Conservation (phyloP, 2,329 filamentous ascomycete genomes). For the Plenodomus biglobosus region DNA sequence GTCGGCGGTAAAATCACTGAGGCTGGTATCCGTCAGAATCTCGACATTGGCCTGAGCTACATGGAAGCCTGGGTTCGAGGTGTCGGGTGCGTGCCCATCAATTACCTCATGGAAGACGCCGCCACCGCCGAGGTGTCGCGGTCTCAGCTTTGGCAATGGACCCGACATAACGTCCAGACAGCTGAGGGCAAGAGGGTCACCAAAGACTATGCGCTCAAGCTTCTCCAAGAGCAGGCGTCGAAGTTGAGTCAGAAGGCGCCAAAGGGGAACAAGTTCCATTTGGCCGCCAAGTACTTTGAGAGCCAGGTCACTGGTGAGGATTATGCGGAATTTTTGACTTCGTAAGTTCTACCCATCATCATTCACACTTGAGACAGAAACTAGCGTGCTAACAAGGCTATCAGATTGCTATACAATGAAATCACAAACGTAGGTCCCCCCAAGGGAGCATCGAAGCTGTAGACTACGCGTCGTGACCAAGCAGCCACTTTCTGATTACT, state of each 20-base stretch:
- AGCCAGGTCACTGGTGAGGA: constrained; percentile 94
- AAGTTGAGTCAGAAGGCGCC: constrained; percentile 72
- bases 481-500: background rate
- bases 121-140: constrained; percentile 95
- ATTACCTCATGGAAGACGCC: constrained; percentile 97
- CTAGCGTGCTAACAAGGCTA: constrained; percentile 19
- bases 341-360: constrained; percentile 55
- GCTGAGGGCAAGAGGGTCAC: constrained; percentile 89
- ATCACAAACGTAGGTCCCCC: constrained; percentile 73
- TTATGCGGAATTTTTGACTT: constrained; percentile 93
- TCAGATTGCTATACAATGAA: constrained; percentile 82
- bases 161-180: constrained; percentile 70
- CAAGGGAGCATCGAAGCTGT: constrained; percentile 56
- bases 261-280: constrained; percentile 86
- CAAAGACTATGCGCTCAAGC: constrained; percentile 83
- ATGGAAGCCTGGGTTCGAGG: constrained; percentile 99
- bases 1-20: constrained; percentile 90
- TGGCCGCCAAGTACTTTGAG: constrained; percentile 91
- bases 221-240: constrained; percentile 83
- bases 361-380: background rate
- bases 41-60: constrained; percentile 94
- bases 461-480: constrained; percentile 7
- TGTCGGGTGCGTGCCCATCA: constrained; percentile 94
- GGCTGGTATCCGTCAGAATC: constrained; percentile 93
- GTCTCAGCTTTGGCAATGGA: constrained; percentile 97